Percentiles rank a stretch among this genome's conserved stretches.
Conservation (phyloP, 148 eudicot genomes). For the Hydrangea macrophylla region DNA sequence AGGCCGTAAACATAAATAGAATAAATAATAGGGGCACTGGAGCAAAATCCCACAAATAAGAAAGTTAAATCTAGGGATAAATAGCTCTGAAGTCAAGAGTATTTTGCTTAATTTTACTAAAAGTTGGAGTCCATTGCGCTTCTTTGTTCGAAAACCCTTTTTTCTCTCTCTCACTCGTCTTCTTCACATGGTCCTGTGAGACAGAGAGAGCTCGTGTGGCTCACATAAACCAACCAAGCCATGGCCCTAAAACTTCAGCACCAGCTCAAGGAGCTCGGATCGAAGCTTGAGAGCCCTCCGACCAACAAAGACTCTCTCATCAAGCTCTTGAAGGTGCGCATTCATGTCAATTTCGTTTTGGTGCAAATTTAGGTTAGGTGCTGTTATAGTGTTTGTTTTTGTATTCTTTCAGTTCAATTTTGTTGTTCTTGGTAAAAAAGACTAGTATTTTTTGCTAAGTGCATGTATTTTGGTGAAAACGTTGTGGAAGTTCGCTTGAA, state of each 20-base stretch:
- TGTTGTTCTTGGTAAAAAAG: neutral
- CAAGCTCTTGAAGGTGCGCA: slow-evolving; percentile 67
- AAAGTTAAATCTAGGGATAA: neutral
- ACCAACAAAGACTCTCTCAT: slow-evolving; percentile 70
- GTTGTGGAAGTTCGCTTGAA: slow-evolving; percentile 3
- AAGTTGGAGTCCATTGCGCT: neutral
- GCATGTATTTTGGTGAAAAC: slow-evolving; percentile 9
- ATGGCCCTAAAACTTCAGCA: slow-evolving; percentile 41
- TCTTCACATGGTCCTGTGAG: neutral
- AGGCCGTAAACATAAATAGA: too few relatives aligned
- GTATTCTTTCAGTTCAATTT: neutral
- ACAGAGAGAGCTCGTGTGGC: neutral
- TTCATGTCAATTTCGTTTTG: neutral
- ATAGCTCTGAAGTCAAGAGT: neutral
- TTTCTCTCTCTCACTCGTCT: neutral
- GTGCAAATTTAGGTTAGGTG: neutral
- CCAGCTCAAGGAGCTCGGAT: slow-evolving; percentile 80
- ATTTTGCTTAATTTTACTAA: neutral
- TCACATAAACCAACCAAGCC: too few relatives aligned
- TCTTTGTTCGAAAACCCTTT: neutral
- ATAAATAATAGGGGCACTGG: neutral
- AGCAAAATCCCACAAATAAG: neutral
- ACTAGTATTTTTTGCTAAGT: neutral
- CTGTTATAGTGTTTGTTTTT: slow-evolving; percentile 1
- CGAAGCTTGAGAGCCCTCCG: slow-evolving; percentile 71